These are phyloP conservation scores for Xerocomellus chrysenteron DNA, from an alignment of 768 basidiomycete genomes.

Conservation along the genomic window DNA sequence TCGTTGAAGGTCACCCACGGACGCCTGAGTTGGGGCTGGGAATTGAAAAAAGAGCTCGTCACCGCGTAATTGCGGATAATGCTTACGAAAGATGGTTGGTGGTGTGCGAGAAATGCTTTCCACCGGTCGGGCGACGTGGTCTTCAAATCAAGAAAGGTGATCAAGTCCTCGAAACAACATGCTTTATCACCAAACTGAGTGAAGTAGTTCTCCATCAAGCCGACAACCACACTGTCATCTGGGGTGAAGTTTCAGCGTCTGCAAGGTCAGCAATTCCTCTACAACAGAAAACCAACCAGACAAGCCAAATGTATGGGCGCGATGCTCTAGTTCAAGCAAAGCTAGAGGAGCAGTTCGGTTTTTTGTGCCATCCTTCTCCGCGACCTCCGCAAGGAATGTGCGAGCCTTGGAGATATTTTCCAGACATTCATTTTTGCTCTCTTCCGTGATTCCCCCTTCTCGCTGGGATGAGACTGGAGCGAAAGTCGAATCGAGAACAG, in stretches of 20 bases:
- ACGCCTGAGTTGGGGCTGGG: slow-evolving; percentile 38
- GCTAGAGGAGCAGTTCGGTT: slow-evolving; percentile 78
- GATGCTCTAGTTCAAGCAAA: slow-evolving; percentile 72
- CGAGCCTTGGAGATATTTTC: slow-evolving; percentile 44
- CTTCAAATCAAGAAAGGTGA: slow-evolving; percentile 57
- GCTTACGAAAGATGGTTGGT: slow-evolving; percentile 49
- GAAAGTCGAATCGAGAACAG: slow-evolving; percentile 70
- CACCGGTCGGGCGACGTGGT: slow-evolving; percentile 49
- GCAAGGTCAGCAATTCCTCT: not conserved
- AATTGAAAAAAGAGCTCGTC: slow-evolving; percentile 18
- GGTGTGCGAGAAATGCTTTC: slow-evolving; percentile 50
- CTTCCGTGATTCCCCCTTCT: slow-evolving; percentile 31
- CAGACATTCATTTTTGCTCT: slow-evolving; percentile 37
- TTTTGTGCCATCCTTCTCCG: slow-evolving; percentile 60
- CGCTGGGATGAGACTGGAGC: slow-evolving; percentile 32
- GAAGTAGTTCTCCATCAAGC: slow-evolving; percentile 67
- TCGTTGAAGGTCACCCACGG: slow-evolving; percentile 55
- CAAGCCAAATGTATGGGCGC: slow-evolving; percentile 47
- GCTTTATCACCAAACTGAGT: slow-evolving; percentile 73
- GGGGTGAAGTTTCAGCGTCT: slow-evolving; percentile 1
- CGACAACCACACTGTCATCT: slow-evolving; percentile 48
- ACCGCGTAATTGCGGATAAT: slow-evolving; percentile 19
- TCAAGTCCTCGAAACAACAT: slow-evolving; percentile 86
- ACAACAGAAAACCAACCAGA: slow-evolving; percentile 35
- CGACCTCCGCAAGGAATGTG: slow-evolving; percentile 55